Evolutionary conservation across 1,284 basidiomycete genomes (phyloP).

Genomic region (Lentinula novae-zelandiae): DNA sequence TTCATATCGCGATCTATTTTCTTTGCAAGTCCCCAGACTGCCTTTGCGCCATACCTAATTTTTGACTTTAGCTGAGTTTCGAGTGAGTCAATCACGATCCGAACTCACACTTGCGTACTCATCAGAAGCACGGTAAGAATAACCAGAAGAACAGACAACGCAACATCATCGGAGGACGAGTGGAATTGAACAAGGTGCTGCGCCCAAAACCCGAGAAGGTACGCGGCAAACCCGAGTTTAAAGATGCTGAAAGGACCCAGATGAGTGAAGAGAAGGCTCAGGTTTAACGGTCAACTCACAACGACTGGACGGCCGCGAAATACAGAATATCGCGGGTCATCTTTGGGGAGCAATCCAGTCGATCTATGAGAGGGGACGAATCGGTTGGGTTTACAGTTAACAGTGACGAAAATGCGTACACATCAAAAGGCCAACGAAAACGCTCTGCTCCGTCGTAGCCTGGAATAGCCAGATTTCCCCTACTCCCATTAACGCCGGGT

Average conservation of each 20-base stretch:
- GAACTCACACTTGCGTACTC: slow-evolving; percentile 10
- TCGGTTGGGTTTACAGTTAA: not conserved
- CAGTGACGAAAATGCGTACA: not conserved
- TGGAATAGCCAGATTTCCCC: slow-evolving; percentile 12
- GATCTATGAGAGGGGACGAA: not conserved
- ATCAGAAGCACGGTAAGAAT: slow-evolving; percentile 6
- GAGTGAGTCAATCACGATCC: not conserved
- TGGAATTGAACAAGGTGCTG: slow-evolving; percentile 3
- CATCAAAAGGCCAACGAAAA: slow-evolving; percentile 10
- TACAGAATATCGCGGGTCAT: not conserved
- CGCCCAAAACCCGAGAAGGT: slow-evolving; percentile 11
- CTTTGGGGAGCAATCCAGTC: not conserved
- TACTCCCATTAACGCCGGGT: slow-evolving; percentile 5
- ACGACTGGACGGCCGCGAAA: slow-evolving; percentile 5
- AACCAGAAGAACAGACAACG: slow-evolving; percentile 9
- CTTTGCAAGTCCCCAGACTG: slow-evolving; percentile 2
- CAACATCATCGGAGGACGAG: slow-evolving; percentile 2
- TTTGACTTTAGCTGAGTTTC: not conserved
- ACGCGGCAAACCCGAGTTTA: slow-evolving; percentile 9
- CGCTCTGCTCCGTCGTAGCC: slow-evolving; percentile 11
- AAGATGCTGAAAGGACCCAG: not conserved
- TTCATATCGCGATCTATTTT: not conserved
- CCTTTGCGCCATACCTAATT: slow-evolving; percentile 3
- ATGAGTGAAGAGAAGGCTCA: too few relatives aligned
- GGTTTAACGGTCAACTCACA: not conserved